Base-by-base conservation (phyloP, 129 eudicot species). In the Dittrichia graveolens region DNA sequence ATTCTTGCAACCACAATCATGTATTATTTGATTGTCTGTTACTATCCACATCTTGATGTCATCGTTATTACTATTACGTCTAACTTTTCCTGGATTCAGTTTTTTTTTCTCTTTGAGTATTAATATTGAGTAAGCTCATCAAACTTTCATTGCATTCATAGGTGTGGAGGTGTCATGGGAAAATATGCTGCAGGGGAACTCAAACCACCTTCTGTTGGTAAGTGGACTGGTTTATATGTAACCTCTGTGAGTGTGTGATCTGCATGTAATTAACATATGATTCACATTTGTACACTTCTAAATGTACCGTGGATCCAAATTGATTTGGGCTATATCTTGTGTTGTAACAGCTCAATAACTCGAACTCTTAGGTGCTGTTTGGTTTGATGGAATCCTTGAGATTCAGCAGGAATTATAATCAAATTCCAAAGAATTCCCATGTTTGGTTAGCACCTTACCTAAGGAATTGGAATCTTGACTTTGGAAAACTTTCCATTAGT, bases 141-240 rank as follows among this genome's bases (percentile, higher is more conserved):
- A 38, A 64, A 53, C 24, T 57, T 66, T 60, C 7, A 24, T 3
- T 55, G 15, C 52, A 60, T 11, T 76, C 14, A 57, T 43, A 93
- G 98, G 98, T 93, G 98, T 82, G 96, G 98, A 58, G 98, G 98
- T 78, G 98, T 93, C 73, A 87, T 93, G 98, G 98, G 98, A 63
- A 93, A 88, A 65, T 93, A 93, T 79, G 96, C 95, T 13, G 95
- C 95, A 61, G 98, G 98, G 65, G 98, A 93, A 61, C 90, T 93
- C 74, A 93, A 89, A 78, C 98, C 98, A 44, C 98, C 98, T 46
- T 81, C 91, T 43, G 78, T 76, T 65, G 83, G 98, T 93, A 77
- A 79, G 95, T 62, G 58, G 68, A 72, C 48, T 59, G 44, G 67
- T 57, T n/a, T 60, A 48, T 45, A 72, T 46, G 37, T 15, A 44